Evolutionary conservation across 352 stramenopile genomes (phyloP).

Genomic region (Phytophthora hibernalis): DNA sequence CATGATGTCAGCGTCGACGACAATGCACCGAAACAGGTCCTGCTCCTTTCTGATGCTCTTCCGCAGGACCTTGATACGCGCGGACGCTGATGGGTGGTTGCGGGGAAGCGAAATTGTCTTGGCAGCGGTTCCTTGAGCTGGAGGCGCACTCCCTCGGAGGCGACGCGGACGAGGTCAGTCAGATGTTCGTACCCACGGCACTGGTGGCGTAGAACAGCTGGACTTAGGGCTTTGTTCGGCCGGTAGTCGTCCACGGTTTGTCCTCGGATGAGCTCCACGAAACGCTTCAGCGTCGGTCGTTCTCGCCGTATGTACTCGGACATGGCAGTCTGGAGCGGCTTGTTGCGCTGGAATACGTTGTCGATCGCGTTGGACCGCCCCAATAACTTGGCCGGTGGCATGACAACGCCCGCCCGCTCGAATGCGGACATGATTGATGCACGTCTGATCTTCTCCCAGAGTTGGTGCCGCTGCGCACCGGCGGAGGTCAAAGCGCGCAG

Average conservation of each 20-base stretch:
- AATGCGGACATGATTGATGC: too few relatives aligned
- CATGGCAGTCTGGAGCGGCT: background rate
- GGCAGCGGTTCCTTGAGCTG: background rate
- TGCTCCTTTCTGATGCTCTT: background rate
- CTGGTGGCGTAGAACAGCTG: background rate
- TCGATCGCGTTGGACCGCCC: too few relatives aligned
- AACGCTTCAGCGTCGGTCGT: background rate
- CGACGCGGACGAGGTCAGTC: background rate
- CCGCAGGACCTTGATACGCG: background rate
- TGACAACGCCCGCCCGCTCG: too few relatives aligned
- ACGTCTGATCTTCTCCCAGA: too few relatives aligned
- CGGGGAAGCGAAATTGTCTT: background rate
- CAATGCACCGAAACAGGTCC: background rate
- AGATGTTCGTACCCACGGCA: background rate
- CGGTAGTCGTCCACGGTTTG: background rate
- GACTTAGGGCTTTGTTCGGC: background rate
- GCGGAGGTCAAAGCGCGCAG: too few relatives aligned
- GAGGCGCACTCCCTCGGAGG: background rate
- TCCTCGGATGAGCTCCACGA: background rate
- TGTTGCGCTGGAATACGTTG: background rate
- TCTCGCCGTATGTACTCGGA: background rate
- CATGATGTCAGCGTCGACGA: too few relatives aligned
- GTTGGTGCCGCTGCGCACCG: too few relatives aligned
- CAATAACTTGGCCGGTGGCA: too few relatives aligned
- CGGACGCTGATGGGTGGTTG: too few relatives aligned